Percentiles rank a stretch among this genome's conserved stretches.
phyloP scores from a whole-genome alignment of 1,284 basidiomycete species.

The Singerocomus rubriflavus region DNA sequence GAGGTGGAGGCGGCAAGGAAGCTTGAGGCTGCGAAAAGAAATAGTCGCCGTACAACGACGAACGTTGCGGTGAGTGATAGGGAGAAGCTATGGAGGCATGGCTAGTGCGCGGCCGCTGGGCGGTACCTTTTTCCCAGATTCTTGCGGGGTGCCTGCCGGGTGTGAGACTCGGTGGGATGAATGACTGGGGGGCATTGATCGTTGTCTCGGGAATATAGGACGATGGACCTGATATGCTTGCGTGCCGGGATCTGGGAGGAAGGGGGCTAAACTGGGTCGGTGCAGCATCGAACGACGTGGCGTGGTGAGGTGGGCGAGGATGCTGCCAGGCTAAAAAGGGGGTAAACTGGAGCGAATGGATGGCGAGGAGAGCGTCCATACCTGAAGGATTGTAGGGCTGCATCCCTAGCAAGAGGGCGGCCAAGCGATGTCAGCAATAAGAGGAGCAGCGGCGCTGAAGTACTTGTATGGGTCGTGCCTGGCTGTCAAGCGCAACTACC shows the following conservation, averaged over 20 bases:
- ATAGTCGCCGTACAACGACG: conserved; percentile 33
- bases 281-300: conserved; percentile 22
- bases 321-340: conserved; percentile 20
- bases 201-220: conserved; percentile 2
- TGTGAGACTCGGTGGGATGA: conserved; percentile 28
- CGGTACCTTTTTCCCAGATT: conserved; percentile 22
- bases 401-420: conserved; percentile 11
- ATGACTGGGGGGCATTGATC: conserved; percentile 3
- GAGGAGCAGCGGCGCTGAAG: conserved; percentile 1
- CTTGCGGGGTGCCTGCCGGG: conserved; percentile 25
- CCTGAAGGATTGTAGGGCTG: conserved; percentile 33
- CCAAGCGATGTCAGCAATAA: background rate
- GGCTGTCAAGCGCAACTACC: background rate
- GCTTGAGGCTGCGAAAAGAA: conserved; percentile 18
- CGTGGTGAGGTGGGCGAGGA: conserved; percentile 24
- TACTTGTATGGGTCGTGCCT: background rate
- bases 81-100: conserved; percentile 5
- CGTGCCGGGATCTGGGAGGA: conserved; percentile 21
- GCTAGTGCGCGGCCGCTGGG: conserved; percentile 15
- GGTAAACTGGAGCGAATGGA: conserved; percentile 1
- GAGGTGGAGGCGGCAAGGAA: conserved; percentile 29
- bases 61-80: conserved; percentile 13
- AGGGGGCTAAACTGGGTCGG: conserved; percentile 4
- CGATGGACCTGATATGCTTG: conserved; percentile 18
- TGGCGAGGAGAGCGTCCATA: conserved; percentile 2